Conservation (phyloP, 139 green algal species). For the Coccomyxa sp. region DNA sequence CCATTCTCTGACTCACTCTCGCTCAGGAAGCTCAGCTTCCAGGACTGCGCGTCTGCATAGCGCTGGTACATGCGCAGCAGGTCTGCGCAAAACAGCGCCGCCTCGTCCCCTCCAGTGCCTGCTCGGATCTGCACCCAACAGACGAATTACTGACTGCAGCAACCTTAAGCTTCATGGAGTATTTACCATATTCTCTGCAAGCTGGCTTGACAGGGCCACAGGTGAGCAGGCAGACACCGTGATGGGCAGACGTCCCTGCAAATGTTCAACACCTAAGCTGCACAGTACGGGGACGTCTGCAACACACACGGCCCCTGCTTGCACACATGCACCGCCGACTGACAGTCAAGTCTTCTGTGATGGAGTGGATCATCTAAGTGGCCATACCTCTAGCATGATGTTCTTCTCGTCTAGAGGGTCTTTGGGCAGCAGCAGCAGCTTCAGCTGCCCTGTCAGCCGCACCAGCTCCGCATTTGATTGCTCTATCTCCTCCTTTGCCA, state of each 20-base stretch:
- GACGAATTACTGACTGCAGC: too few relatives aligned
- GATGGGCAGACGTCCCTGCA: too few relatives aligned
- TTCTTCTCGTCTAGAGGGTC: constrained; percentile 90
- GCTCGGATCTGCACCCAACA: constrained; percentile 57
- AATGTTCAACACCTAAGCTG: too few relatives aligned
- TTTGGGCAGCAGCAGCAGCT: constrained; percentile 81
- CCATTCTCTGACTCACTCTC: constrained; percentile 70
- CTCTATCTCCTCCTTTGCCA: constrained; percentile 72
- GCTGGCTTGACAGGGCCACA: too few relatives aligned
- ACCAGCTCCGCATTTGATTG: constrained; percentile 36
- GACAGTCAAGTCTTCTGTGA: too few relatives aligned
- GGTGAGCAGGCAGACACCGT: not conserved
- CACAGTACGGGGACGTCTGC: too few relatives aligned
- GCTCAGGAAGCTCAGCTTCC: constrained; percentile 70
- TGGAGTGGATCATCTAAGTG: too few relatives aligned
- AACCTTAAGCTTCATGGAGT: too few relatives aligned
- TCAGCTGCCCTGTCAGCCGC: constrained; percentile 59
- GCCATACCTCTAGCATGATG: constrained; percentile 92
- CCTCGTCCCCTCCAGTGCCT: constrained; percentile 82
- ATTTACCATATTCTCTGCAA: too few relatives aligned
- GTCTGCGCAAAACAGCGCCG: constrained; percentile 74
- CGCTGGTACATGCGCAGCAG: constrained; percentile 71
- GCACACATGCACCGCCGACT: too few relatives aligned
- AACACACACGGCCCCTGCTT: too few relatives aligned
- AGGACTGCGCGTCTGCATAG: constrained; percentile 55